Conservation (phyloP, 345 rosid genomes). For the Lumnitzera littorea region DNA sequence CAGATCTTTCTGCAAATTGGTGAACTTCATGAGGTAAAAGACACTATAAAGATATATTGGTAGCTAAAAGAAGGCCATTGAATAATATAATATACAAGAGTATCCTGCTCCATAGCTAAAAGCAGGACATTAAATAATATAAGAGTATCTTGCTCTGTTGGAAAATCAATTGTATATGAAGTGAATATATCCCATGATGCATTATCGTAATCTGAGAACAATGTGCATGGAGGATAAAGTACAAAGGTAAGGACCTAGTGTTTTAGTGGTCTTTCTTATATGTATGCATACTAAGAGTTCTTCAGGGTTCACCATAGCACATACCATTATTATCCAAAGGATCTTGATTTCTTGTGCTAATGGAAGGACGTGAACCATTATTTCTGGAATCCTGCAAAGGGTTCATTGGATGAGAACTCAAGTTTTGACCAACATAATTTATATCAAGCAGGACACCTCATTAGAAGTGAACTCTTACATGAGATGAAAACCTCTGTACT, state of each 20-base stretch:
- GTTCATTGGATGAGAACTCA: conserved; percentile 6
- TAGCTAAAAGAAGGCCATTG: neutral
- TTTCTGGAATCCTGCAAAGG: conserved; percentile 50
- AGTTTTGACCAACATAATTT: neutral
- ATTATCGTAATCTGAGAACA: neutral
- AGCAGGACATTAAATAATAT: neutral
- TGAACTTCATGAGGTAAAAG: conserved; percentile 26
- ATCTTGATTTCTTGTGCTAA: conserved; percentile 23
- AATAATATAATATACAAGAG: neutral
- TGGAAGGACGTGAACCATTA: conserved; percentile 37
- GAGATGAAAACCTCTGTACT: conserved; percentile 30
- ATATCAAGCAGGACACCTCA: neutral
- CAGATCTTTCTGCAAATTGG: conserved; percentile 18
- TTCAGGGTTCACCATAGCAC: conserved; percentile 1
- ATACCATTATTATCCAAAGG: conserved; percentile 41
- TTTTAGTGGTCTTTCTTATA: no score
- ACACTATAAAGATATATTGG: conserved; percentile 4
- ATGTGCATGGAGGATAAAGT: neutral
- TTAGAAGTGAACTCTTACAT: conserved; percentile 31
- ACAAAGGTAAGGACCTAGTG: neutral
- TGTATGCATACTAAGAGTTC: neutral
- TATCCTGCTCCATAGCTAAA: neutral
- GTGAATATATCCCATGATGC: no score
- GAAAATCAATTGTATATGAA: no score
- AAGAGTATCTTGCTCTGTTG: neutral